Evolutionary conservation across 768 basidiomycete species (phyloP), one percentile per base, ranked within the genome.

Genomic region (Tricholoma saponaceum): DNA sequence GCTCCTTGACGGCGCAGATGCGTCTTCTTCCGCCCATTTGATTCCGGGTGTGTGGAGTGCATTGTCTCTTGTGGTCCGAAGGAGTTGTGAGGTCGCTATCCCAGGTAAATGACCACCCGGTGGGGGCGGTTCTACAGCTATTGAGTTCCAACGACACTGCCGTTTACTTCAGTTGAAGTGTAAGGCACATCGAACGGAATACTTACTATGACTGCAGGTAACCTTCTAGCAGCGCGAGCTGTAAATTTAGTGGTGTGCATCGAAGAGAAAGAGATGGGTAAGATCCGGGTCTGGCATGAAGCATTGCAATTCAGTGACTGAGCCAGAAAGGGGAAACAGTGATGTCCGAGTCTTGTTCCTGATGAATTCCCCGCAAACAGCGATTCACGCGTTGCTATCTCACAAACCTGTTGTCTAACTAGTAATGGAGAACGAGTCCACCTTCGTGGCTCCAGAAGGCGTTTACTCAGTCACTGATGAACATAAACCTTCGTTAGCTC

Each of bases 391-490:
- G 18, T 13, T 12, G 10, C 18, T 30, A 49, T 30, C 47, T 50
- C 26, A 9, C 47, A 28, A 30, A 4, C 16, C 16, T 30, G 58
- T 58, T 60, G 54, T 61, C 66, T 62, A 56, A 65, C 50, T 18
- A 63, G 64, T 64, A 62, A 90, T 91, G 87, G 90, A 92, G 78
- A 89, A 81, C 79, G 90, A 91, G 54, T 81, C 83, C 58, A 88
- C 90, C 25, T 92, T 94, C 71, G 87, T 92, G 46, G 91, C 92
- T 32, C 92, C 92, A 53, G 92, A 94, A 72, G 92, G 92, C 63
- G 90, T 93, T 43, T 94, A 94, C 76, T 87, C 90, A 23, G 82
- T 92, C 68, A 90, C 87, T 16, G 92, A 93, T 64, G 92, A 93
- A 67, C 86, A 90, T 78, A 91, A 86, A 70, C 85, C 89, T 0